Conservation (phyloP, 2,329 filamentous ascomycete species). For the Botryosphaeria dothidea region DNA sequence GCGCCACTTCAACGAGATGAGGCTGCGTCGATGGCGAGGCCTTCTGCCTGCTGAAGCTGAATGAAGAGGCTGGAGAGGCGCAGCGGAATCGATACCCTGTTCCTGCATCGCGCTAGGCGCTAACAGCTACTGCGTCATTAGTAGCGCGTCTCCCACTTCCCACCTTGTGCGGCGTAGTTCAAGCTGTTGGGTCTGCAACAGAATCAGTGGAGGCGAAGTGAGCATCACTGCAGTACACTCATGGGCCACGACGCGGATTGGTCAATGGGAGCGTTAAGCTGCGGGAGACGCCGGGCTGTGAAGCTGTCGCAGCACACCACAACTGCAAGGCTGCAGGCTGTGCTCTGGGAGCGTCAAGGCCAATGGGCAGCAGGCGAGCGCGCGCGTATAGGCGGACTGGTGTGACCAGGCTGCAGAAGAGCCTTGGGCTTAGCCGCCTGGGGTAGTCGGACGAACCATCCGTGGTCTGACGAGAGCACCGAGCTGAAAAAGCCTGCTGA, state of each 20-base stretch:
- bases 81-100: not conserved
- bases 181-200: not conserved
- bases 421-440: not conserved
- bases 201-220: not conserved
- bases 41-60: slow-evolving; percentile 3
- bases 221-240: not conserved
- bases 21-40: not conserved
- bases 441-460: not conserved
- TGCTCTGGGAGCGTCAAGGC: not conserved
- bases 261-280: not conserved
- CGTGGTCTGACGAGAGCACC: slow-evolving; percentile 4
- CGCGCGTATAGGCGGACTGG: slow-evolving; percentile 1
- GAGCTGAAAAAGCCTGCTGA: not conserved
- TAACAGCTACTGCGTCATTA: not conserved
- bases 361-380: not conserved
- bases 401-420: slow-evolving; percentile 6
- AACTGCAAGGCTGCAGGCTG: not conserved
- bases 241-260: not conserved
- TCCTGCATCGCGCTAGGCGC: not conserved
- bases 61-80: slow-evolving; percentile 13
- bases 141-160: not conserved
- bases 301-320: not conserved
- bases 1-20: not conserved
- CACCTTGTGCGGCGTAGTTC: not conserved
- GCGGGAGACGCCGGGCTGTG: not conserved